Conservation (phyloP, 164 flowering plant species). For the Amborella trichopoda region DNA sequence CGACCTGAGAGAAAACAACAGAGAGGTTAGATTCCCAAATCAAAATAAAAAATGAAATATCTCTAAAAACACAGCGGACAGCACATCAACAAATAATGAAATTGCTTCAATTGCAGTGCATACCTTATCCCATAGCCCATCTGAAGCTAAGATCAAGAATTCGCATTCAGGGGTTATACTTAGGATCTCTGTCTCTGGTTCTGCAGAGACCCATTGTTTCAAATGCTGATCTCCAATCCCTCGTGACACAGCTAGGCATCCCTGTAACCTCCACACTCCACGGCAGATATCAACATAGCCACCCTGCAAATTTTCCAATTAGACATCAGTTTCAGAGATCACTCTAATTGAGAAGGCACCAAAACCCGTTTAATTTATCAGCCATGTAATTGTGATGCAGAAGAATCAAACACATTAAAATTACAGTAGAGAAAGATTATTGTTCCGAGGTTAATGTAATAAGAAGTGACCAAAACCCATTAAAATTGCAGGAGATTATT, state of each 20-base stretch:
- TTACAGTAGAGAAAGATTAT: neutral
- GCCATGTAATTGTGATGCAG: neutral
- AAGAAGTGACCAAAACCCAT: neutral
- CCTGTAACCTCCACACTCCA: conserved; percentile 88
- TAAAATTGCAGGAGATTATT: too few relatives aligned
- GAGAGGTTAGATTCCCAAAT: too few relatives aligned
- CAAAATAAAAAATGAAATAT: too few relatives aligned
- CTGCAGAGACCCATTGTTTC: conserved; percentile 74
- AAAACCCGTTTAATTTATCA: neutral
- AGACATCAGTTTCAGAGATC: conserved; percentile 3
- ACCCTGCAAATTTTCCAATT: conserved; percentile 30
- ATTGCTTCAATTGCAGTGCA: conserved; percentile 9
- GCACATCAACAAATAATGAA: too few relatives aligned
- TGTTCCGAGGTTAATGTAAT: neutral
- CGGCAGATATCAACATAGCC: conserved; percentile 73
- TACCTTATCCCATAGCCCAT: conserved; percentile 97
- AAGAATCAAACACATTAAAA: neutral
- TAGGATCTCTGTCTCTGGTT: conserved; percentile 66
- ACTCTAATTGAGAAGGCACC: neutral
- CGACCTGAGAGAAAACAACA: too few relatives aligned
- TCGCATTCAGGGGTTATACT: conserved; percentile 48
- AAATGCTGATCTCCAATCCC: conserved; percentile 66
- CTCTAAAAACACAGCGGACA: too few relatives aligned
- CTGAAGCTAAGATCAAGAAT: conserved; percentile 73
- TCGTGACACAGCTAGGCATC: conserved; percentile 72